A percentile compares a stretch with the other conserved stretches of the same genome.
phyloP scores from a whole-genome alignment of 2,329 filamentous ascomycete species.

The Cryphonectria radicalis region DNA sequence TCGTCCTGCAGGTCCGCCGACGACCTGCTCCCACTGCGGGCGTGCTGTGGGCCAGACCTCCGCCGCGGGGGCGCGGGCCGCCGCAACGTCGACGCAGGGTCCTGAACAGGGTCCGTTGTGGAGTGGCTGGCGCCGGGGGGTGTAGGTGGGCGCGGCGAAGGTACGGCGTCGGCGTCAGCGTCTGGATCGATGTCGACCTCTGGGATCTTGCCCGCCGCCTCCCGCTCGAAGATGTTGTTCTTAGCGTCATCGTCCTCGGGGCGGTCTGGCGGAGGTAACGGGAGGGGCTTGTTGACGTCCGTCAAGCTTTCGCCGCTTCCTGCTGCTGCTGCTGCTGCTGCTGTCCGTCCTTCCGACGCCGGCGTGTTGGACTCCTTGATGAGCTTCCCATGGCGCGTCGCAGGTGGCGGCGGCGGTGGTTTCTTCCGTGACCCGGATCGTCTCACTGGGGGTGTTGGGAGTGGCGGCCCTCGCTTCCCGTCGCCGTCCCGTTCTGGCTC shows the following conservation, averaged over 20 bases:
- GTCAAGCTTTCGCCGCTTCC: constrained; percentile 37
- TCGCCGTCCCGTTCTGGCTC: constrained; percentile 52
- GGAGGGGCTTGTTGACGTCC: constrained; percentile 66
- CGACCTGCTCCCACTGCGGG: constrained; percentile 49
- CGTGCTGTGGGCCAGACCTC: constrained; percentile 48
- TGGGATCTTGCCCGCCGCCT: constrained; percentile 56
- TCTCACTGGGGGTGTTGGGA: constrained; percentile 33
- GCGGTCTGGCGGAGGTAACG: constrained; percentile 52
- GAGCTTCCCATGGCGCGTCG: constrained; percentile 76
- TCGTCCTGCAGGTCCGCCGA: neutral
- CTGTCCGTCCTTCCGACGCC: too few relatives aligned
- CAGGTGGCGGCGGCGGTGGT: constrained; percentile 72
- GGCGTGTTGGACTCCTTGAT: constrained; percentile 50
- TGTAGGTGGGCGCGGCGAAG: constrained; percentile 44
- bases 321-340: too few relatives aligned
- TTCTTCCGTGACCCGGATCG: constrained; percentile 55
- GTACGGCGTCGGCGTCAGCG: constrained; percentile 36
- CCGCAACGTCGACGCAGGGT: constrained; percentile 38
- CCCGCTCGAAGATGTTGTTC: constrained; percentile 57
- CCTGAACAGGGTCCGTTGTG: constrained; percentile 38
- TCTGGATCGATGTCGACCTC: constrained; percentile 42
- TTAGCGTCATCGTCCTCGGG: constrained; percentile 49
- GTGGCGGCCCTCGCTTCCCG: constrained; percentile 44
- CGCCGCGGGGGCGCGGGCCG: constrained; percentile 56
- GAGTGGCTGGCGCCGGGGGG: constrained; percentile 44